Conservation (phyloP, 768 basidiomycete species). For the Cystobasidium ongulense region DNA sequence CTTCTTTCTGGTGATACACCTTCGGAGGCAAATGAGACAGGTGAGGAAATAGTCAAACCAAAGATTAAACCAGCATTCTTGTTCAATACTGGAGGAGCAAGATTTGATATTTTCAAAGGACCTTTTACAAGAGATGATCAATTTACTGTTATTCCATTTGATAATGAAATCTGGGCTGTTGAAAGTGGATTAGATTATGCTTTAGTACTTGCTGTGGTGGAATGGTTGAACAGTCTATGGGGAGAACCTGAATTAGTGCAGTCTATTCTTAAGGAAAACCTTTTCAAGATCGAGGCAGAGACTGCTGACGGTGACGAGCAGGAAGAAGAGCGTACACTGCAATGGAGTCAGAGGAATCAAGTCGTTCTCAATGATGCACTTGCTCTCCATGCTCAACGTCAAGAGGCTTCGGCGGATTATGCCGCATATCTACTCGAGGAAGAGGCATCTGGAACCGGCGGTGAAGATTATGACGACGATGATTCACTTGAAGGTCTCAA, state of each 20-base stretch:
- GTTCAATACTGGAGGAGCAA: constrained; percentile 45
- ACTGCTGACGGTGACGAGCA: not conserved
- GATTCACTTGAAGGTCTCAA: not conserved
- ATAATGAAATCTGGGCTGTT: constrained; percentile 59
- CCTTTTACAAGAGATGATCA: constrained; percentile 41
- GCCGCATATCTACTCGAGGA: not conserved
- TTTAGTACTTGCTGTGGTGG: constrained; percentile 52
- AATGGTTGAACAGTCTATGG: constrained; percentile 34
- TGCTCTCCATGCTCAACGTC: not conserved
- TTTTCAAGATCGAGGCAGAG: not conserved
- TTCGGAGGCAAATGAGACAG: not conserved
- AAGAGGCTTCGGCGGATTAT: not conserved
- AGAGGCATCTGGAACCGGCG: not conserved
- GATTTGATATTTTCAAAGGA: constrained; percentile 46
- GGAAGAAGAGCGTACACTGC: not conserved
- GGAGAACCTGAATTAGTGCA: constrained; percentile 17
- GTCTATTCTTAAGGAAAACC: not conserved
- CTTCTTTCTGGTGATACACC: constrained; percentile 51
- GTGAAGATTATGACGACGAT: not conserved
- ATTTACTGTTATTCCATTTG: constrained; percentile 63
- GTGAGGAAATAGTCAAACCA: not conserved
- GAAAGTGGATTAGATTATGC: constrained; percentile 43
- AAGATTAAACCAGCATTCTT: constrained; percentile 38
- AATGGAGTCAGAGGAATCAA: constrained; percentile 6
- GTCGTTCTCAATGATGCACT: constrained; percentile 8